Evolutionary conservation across 108 stramenopile species (phyloP), one percentile per base, ranked within the genome.

Genomic region (Fragilariopsis cylindrus): DNA sequence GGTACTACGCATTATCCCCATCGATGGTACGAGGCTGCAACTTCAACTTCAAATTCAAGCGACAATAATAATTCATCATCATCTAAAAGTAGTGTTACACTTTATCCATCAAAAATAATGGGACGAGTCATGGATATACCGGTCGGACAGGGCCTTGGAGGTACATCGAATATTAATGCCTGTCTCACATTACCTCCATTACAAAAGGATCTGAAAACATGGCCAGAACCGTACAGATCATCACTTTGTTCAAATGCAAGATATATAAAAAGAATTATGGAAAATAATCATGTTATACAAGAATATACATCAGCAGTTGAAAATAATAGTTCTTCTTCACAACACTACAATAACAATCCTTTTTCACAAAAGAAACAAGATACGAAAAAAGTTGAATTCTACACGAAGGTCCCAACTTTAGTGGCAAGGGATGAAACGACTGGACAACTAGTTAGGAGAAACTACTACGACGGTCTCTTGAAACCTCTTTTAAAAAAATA

Each of bases 141-240:
- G 1, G 82, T 77, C 2, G 92, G 92, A 63, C 60, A 60, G 48
- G 87, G 86, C 16, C 76, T 82, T 49, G 92, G 92, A 40, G 92
- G 92, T 0, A 74, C 84, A 11, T 89, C 88, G n/a, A 90, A 88
- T 58, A 82, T 91, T 39, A 79, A 93, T 75, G 92, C 92, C 4
- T 78, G 87, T n/a, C 65, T 93, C 42, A 57, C 79, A 39, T 50
- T 75, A 19, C 69, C 77, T 8, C 92, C 92, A 7, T 44, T 66
- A 40, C 40, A 57, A 39, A 13, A 62, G 18, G 89, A 92, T 70
- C 85, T 87, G 63, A 69, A 79, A 47, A 21, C 11, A 9, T 93
- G 92, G 92, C 90, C 90, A 15, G 76, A 78, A 13, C 68, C 48
- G 15, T 89, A 87, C 84, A 88, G 71, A 66, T 60, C 44, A 6